phyloP scores from a whole-genome alignment of 2,329 filamentous ascomycete species.

The Delphinella strobiligena region DNA sequence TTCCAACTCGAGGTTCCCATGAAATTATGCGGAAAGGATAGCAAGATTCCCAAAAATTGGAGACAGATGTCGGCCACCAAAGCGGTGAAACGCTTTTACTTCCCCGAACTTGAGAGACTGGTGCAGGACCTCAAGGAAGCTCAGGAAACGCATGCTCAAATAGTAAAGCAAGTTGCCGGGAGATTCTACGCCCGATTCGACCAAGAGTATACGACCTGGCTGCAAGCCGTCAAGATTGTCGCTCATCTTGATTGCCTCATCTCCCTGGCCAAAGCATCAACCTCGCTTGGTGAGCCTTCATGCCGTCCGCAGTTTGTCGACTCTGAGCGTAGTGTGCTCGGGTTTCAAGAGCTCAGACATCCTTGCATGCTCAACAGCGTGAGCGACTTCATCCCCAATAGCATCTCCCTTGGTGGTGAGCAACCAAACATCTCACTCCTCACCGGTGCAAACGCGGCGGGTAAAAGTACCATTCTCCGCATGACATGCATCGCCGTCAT shows the following conservation, averaged over 20 bases:
- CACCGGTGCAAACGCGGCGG: slow-evolving; percentile 92
- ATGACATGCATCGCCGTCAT: slow-evolving; percentile 98
- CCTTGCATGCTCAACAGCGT: slow-evolving; percentile 87
- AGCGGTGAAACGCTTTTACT: slow-evolving; percentile 88
- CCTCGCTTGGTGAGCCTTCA: slow-evolving; percentile 70
- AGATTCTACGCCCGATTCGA: slow-evolving; percentile 85
- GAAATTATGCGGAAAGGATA: slow-evolving; percentile 64
- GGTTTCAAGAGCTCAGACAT: slow-evolving; percentile 85
- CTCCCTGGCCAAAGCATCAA: slow-evolving; percentile 79
- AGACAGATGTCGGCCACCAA: slow-evolving; percentile 93
- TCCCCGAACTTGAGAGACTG: slow-evolving; percentile 65
- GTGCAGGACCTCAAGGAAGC: slow-evolving; percentile 86
- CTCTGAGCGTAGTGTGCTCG: slow-evolving; percentile 59
- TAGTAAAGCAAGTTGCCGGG: slow-evolving; percentile 72
- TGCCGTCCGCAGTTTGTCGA: slow-evolving; percentile 84
- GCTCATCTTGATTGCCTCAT: slow-evolving; percentile 92
- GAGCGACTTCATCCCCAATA: slow-evolving; percentile 92
- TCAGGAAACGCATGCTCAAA: slow-evolving; percentile 84
- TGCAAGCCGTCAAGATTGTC: slow-evolving; percentile 78
- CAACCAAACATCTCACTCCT: slow-evolving; percentile 76
- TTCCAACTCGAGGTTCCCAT: slow-evolving; percentile 85
- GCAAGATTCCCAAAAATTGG: slow-evolving; percentile 70
- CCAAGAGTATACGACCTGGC: slow-evolving; percentile 71
- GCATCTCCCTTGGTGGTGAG: slow-evolving; percentile 73
- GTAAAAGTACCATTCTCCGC: slow-evolving; percentile 89